Base-by-base conservation (phyloP, 345 rosid genomes). In the Citrus unshiu region DNA sequence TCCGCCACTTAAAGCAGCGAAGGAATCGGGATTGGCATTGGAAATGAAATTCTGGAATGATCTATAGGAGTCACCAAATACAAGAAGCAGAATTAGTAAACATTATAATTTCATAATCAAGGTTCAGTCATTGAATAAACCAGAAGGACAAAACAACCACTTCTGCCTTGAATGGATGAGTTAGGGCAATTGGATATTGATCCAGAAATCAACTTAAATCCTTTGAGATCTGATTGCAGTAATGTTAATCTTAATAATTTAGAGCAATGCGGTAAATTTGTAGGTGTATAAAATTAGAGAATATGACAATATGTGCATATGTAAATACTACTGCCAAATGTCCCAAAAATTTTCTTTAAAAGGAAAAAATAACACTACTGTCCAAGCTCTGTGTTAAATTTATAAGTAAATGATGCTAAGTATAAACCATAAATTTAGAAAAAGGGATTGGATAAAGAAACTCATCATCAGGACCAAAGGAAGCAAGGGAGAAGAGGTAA, bases 41-140 rank as follows among this genome's bases (percentile, higher is more conserved):
- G 95, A 89, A 79, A 94, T 87, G 83, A 89, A 94, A 85, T 91
- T 88, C 83, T 90, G 95, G 83, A 92, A 92, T 37, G 93, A 79
- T 77, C 99, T 95, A 85, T 81, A 46, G 51, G 76, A 70, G 46
- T 43, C 83, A 85, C 77, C 75, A 76, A 46, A 62, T 16, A 56
- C 29, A n/a, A 61, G 61, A 59, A 13, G 39, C 66, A 59, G 70
- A 57, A 64, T 62, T 27, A 37, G 35, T n/a, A 7, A 79, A 35
- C n/a, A 30, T 9, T 21, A 4, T 51, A 27, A 58, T 57, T 68
- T 56, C 25, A 29, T 62, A 61, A 77, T 2, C 73, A 75, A 22
- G 61, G 40, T 3, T 74, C 13, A 35, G 51, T 56, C 22, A 30
- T 49, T 22, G 18, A 64, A 46, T 51, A 30, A 65, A 49, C 60